Evolutionary conservation across 192 early-diverging fungal genomes (phyloP).

Genomic region (Glomus cerebriforme): DNA sequence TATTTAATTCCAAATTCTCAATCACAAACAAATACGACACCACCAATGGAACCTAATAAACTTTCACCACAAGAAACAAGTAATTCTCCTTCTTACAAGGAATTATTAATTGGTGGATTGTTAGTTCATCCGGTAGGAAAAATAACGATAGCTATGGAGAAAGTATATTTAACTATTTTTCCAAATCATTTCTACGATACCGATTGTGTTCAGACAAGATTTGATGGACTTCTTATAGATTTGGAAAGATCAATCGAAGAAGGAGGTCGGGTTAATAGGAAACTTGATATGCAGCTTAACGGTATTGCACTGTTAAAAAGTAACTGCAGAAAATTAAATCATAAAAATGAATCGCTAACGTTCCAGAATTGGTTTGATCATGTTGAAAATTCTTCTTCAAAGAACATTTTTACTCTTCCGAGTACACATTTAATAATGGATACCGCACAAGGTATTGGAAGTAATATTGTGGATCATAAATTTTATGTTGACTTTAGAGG

Average conservation of each 20-base stretch:
- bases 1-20: neutral
- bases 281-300: constrained; percentile 33
- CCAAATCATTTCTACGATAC: constrained; percentile 49
- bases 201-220: constrained; percentile 45
- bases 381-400: constrained; percentile 13
- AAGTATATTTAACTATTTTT: constrained; percentile 39
- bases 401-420: constrained; percentile 47
- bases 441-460: constrained; percentile 30
- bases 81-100: neutral
- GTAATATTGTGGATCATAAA: constrained; percentile 37
- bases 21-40: neutral
- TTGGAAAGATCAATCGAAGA: constrained; percentile 10
- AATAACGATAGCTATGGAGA: constrained; percentile 33
- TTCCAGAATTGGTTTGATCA: constrained; percentile 36
- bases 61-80: neutral
- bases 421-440: constrained; percentile 44
- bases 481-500: constrained; percentile 46
- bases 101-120: constrained; percentile 14
- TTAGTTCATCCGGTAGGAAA: constrained; percentile 30
- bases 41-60: neutral
- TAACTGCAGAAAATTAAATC: constrained; percentile 31
- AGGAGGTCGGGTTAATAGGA: constrained; percentile 16
- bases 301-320: constrained; percentile 41
- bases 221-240: constrained; percentile 25
- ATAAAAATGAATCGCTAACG: constrained; percentile 19